Base-by-base conservation (phyloP, 257 asterid genomes). In the Salvia splendens region DNA sequence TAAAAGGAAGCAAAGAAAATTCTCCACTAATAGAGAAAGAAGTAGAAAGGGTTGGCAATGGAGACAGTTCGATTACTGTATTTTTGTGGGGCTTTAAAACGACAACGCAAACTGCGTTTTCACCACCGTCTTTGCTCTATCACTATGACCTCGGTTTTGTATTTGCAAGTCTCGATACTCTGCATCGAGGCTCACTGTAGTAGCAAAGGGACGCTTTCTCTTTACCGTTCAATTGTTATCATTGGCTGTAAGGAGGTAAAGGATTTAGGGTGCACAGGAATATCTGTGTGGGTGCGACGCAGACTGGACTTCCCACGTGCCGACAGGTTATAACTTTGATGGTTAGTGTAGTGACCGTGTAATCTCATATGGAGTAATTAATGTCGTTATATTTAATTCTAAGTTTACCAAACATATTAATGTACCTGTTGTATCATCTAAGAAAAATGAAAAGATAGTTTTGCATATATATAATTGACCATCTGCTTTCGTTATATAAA, bases 221-320 rank as follows among this genome's bases (percentile, higher is more conserved):
- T 1, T 10, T 43, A 49, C 68, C 64, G 33, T 32, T 6, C 0
- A n/a, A n/a, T 4, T 5, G 6, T 2, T 60, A 7, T 6, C 40
- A 2, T 50, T 8, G n/a, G 58, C n/a, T 56, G 30, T 1, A 5
- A 41, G 5, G 36, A 24, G 3, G 53, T 50, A n/a, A 15, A 55
- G 40, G 5, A 3, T 12, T 17, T 14, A 9, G 68, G 73, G 47
- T 67, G 75, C 47, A 77, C 7, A 0, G 10, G 17, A 59, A 41
- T 16, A 10, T n/a, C 33, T 12, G 45, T 3, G 58, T 4, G 71
- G 8, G 55, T 58, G 78, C 71, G 82, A 57, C 30, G 79, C 53
- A 78, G 73, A 62, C 24, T 52, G n/a, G 14, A 24, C 33, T 20
- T 24, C 61, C 48, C 36, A 12, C 45, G 28, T 66, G 64, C 73